phyloP scores from a whole-genome alignment of 2,329 filamentous ascomycete genomes.

The Aspergillus jensenii region DNA sequence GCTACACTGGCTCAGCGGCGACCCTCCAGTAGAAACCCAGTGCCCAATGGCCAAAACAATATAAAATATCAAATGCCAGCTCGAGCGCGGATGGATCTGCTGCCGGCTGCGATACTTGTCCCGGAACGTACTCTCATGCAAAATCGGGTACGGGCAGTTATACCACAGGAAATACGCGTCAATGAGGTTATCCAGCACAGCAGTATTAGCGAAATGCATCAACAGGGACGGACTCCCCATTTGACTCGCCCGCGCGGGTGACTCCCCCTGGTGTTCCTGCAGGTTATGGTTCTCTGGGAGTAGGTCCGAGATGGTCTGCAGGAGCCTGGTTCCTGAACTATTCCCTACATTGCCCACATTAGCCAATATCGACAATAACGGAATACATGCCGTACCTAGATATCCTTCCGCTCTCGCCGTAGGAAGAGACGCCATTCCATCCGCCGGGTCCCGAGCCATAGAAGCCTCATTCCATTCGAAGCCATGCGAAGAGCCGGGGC shows the following conservation, averaged over 20 bases:
- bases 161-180: constrained; percentile 29
- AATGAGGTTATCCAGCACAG: constrained; percentile 17
- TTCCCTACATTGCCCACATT: constrained; percentile 7
- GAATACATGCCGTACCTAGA: constrained; percentile 8
- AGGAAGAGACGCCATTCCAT: constrained; percentile 20
- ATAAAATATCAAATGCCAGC: constrained; percentile 26
- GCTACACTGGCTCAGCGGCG: constrained; percentile 8
- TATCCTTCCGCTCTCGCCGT: constrained; percentile 10
- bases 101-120: constrained; percentile 16
- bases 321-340: constrained; percentile 15
- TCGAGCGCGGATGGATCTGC: constrained; percentile 12
- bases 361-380: neutral
- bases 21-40: constrained; percentile 16
- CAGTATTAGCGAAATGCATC: constrained; percentile 3
- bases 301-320: constrained; percentile 14
- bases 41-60: constrained; percentile 27
- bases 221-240: neutral
- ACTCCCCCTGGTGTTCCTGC: neutral
- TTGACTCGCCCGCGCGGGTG: neutral
- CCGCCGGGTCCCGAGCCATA: neutral
- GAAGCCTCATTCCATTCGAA: constrained; percentile 19
- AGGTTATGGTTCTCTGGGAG: constrained; percentile 5
- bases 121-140: constrained; percentile 29
- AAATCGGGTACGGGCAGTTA: constrained; percentile 26
- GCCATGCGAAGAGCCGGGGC: neutral